These are phyloP conservation scores for Dictyophora rubrovolvata DNA, from an alignment of 768 basidiomycete genomes.

Conservation along the genomic window DNA sequence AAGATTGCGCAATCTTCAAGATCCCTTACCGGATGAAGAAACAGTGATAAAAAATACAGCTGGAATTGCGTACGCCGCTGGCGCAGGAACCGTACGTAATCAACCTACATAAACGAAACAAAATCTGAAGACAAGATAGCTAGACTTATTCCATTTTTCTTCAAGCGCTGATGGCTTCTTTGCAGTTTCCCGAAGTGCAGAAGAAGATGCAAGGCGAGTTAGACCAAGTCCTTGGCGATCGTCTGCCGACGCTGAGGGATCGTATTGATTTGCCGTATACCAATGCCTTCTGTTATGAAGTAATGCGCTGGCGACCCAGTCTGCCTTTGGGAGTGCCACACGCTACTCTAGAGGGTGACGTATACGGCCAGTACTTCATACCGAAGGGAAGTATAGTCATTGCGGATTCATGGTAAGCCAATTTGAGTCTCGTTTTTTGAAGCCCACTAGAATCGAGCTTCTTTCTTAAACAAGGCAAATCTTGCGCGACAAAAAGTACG, in stretches of 20 bases:
- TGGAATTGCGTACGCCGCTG: constrained; percentile 36
- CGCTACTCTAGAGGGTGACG: constrained; percentile 11
- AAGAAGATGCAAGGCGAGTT: constrained; percentile 25
- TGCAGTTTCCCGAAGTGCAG: constrained; percentile 22
- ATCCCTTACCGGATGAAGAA: constrained; percentile 17
- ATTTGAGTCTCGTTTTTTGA: too few species aligned
- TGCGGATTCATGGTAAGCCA: constrained; percentile 15
- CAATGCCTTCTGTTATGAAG: constrained; percentile 25
- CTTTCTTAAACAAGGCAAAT: constrained; percentile 12
- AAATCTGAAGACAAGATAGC: too few species aligned
- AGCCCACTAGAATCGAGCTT: too few species aligned
- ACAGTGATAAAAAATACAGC: constrained; percentile 41
- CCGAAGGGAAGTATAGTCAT: constrained; percentile 16
- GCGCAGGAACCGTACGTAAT: constrained; percentile 22
- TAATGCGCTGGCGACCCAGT: constrained; percentile 8
- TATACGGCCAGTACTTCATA: constrained; percentile 16
- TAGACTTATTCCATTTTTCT: constrained; percentile 12
- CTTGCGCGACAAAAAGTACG: constrained; percentile 5
- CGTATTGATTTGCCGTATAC: constrained; percentile 17
- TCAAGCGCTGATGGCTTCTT: constrained; percentile 17
- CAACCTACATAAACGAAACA: not conserved
- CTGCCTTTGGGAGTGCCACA: constrained; percentile 20
- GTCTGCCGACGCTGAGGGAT: constrained; percentile 20
- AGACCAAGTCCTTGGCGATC: constrained; percentile 28
- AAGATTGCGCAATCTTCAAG: not conserved